Evolutionary conservation across 2,329 filamentous ascomycete genomes (phyloP).

Genomic region (Calonectria henricotiae): DNA sequence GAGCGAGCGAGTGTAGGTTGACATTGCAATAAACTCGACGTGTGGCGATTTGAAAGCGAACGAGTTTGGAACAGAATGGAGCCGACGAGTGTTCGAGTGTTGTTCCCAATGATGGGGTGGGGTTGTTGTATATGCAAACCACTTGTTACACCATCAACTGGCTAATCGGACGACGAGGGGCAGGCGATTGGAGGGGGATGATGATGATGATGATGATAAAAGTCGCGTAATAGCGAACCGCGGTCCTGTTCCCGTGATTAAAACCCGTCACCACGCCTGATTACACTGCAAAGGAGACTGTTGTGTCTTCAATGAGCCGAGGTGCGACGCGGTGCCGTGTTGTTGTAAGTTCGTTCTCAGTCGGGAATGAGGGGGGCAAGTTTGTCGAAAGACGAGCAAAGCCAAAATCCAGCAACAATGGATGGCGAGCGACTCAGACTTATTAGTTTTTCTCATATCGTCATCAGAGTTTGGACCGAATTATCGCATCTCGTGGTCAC

Average conservation of each 20-base stretch:
- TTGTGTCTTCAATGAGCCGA: slow-evolving; percentile 20
- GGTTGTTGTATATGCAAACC: not conserved
- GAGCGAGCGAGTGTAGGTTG: slow-evolving; percentile 39
- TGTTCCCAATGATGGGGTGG: not conserved
- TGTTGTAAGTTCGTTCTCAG: slow-evolving; percentile 7
- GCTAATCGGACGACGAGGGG: slow-evolving; percentile 38
- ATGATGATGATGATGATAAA: not conserved
- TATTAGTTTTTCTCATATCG: slow-evolving; percentile 34
- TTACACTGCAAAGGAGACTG: slow-evolving; percentile 23
- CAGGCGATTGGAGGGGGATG: slow-evolving; percentile 29
- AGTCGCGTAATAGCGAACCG: slow-evolving; percentile 34
- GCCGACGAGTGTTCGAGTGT: not conserved
- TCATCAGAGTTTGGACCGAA: slow-evolving; percentile 46
- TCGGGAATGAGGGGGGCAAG: slow-evolving; percentile 1
- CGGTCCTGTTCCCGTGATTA: slow-evolving; percentile 38
- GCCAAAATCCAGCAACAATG: not conserved
- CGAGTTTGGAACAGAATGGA: not conserved
- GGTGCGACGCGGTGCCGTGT: slow-evolving; percentile 12
- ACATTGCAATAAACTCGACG: slow-evolving; percentile 36
- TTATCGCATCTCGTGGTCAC: slow-evolving; percentile 41
- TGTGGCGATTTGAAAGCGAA: slow-evolving; percentile 24
- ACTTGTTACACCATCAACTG: slow-evolving; percentile 16
- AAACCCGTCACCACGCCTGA: slow-evolving; percentile 9
- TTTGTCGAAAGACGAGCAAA: slow-evolving; percentile 17
- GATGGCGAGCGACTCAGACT: slow-evolving; percentile 20